Evolutionary conservation across 306 rosid genomes (phyloP), one percentile per base, ranked within the genome.

Genomic region (Pyrus communis): DNA sequence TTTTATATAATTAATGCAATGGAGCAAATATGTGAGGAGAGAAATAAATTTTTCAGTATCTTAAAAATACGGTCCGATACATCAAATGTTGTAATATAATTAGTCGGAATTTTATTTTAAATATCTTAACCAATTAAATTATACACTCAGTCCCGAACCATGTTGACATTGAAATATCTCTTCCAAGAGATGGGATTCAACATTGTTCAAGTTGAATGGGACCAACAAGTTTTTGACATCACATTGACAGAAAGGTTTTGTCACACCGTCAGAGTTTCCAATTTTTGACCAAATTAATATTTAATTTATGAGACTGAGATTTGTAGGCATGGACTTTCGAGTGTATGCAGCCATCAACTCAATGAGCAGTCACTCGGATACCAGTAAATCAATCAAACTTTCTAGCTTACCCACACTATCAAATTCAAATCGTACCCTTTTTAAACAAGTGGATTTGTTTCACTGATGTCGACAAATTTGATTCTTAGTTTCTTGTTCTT

Each of bases 21-120:
- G 35, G 25, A 30, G 11, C 23, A 7, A 17, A 64, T 12, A 15
- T 64, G 70, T 35, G 18, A 66, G 2, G 10, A 38, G 40, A 33
- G 1, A 0, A 35, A 35, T 1, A 35, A 35, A 1, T 1, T 35
- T 35, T 33, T 33, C 7, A 35, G 0, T 35, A 35, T 1, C 0
- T 1, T 35, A 0, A 33, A 0, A 35, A 35, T 0, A 35, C 7
- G 0, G 0, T 1, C 0, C 0, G 10, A 1, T 38, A 38, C 0
- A 7, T 38, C 10, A 38, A 38, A 38, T 38, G 2, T 0, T 35
- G 0, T 7, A 7, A 38, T 38, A 38, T 38, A 38, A 38, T 7
- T 7, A 2, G 2, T 38, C 7, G 0, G 0, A 38, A 0, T 38
- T 7, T 38, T 38, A 38, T 38, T 38, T 38, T 7, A 38, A 38